phyloP scores from a whole-genome alignment of 805 yeast species.

The Sugiyamaella qingdaonensis region DNA sequence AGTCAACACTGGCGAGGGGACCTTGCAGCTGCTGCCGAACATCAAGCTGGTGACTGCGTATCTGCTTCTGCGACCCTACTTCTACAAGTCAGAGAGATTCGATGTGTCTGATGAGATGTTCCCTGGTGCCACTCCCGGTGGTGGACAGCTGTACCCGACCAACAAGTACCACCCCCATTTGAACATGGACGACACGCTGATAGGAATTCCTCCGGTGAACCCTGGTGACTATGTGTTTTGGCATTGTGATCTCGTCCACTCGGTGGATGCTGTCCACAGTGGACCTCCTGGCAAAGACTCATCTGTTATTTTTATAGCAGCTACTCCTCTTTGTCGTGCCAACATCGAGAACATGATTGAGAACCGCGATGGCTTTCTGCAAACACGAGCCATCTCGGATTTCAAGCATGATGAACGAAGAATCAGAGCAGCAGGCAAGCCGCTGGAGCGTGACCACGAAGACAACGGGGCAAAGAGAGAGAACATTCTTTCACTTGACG shows the following conservation, averaged over 20 bases:
- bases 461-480: no score
- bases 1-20: conserved; percentile 38
- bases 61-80: conserved; percentile 39
- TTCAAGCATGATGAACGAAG: no score
- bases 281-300: conserved; percentile 22
- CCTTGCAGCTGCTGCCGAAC: conserved; percentile 37
- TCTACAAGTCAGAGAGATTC: conserved; percentile 10
- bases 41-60: conserved; percentile 38
- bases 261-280: conserved; percentile 37
- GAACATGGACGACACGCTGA: conserved; percentile 29
- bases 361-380: no score
- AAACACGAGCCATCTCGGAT: no score
- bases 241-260: conserved; percentile 42
- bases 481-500: no score
- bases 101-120: conserved; percentile 17
- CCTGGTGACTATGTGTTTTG: conserved; percentile 43
- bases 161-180: conserved; percentile 36
- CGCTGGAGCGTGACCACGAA: no score
- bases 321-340: no score
- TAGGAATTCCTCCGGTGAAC: conserved; percentile 36
- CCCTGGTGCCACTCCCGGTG: conserved; percentile 39
- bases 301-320: no score
- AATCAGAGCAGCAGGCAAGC: no score
- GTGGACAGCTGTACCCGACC: conserved; percentile 32
- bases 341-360: no score